A percentile compares a stretch with the other conserved stretches of the same genome.
phyloP scores from a whole-genome alignment of 768 basidiomycete species.

The Pleurotus platypus region DNA sequence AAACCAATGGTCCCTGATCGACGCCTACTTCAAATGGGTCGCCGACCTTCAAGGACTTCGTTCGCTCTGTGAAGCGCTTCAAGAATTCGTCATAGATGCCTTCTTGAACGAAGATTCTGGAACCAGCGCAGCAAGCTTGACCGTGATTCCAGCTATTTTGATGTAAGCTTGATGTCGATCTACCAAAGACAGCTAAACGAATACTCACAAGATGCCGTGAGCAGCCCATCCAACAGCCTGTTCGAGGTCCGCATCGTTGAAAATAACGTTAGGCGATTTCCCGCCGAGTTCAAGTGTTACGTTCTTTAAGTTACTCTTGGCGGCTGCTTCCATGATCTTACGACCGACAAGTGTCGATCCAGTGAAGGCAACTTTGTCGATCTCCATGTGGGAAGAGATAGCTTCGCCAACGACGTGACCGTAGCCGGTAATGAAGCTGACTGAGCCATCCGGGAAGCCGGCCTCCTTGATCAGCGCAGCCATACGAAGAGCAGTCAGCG shows the following conservation, averaged over 20 bases:
- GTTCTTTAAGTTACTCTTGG: slow-evolving; percentile 80
- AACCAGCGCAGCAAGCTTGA: slow-evolving; percentile 82
- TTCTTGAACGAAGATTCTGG: slow-evolving; percentile 80
- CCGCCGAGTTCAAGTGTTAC: slow-evolving; percentile 83
- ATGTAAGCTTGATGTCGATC: no score
- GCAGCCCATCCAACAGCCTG: slow-evolving; percentile 71
- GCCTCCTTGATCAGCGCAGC: slow-evolving; percentile 48
- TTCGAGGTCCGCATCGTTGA: slow-evolving; percentile 70
- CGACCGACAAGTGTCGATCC: slow-evolving; percentile 63
- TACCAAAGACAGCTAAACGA: no score
- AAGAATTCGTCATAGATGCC: slow-evolving; percentile 80
- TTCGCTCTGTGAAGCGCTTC: slow-evolving; percentile 49
- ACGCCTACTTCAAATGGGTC: slow-evolving; percentile 61
- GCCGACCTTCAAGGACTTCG: slow-evolving; percentile 57
- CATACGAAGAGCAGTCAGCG: slow-evolving; percentile 49
- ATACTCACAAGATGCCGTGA: slow-evolving; percentile 68
- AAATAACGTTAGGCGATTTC: slow-evolving; percentile 70
- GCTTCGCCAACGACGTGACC: slow-evolving; percentile 59
- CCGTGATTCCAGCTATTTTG: slow-evolving; percentile 58
- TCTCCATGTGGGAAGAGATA: slow-evolving; percentile 49
- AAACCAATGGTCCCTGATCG: slow-evolving; percentile 79
- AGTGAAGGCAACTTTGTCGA: slow-evolving; percentile 82
- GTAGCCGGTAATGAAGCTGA: slow-evolving; percentile 58
- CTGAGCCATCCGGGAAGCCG: slow-evolving; percentile 59
- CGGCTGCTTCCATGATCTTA: slow-evolving; percentile 74